These are phyloP conservation scores for Mycoemilia scoparia DNA, from an alignment of 192 early-diverging fungal species.

Conservation along the genomic window DNA sequence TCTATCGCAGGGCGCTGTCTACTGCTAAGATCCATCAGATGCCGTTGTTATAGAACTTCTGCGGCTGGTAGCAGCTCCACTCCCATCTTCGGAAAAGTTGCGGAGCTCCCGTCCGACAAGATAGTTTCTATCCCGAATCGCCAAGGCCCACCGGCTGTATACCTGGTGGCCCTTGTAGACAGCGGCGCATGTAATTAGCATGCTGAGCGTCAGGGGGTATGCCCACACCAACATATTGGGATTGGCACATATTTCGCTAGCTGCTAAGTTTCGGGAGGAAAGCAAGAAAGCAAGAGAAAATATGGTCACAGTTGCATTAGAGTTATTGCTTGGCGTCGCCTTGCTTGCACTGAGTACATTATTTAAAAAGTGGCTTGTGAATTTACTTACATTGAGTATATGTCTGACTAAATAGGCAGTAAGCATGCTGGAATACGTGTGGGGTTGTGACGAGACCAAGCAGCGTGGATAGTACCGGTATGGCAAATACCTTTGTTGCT, in stretches of 20 bases:
- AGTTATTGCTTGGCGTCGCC: no score
- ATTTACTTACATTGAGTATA: no score
- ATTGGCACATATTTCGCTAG: slow-evolving; percentile 1
- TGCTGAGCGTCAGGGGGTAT: slow-evolving; percentile 5
- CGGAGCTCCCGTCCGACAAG: slow-evolving; percentile 69
- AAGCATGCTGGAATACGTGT: no score
- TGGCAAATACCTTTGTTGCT: slow-evolving; percentile 7
- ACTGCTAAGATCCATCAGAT: no score
- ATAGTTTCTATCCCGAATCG: slow-evolving; percentile 67
- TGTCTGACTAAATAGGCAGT: no score
- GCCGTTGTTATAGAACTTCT: no score
- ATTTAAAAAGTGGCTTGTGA: no score
- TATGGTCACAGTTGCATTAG: not conserved
- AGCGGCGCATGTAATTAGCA: slow-evolving; percentile 4
- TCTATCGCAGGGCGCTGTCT: no score
- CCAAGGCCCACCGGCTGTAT: slow-evolving; percentile 51
- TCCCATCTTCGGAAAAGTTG: no score
- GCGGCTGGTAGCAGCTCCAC: no score
- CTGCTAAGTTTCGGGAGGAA: no score
- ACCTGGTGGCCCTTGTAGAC: slow-evolving; percentile 10
- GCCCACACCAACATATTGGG: slow-evolving; percentile 11
- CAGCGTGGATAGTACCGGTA: slow-evolving; percentile 5
- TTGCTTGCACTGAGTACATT: no score
- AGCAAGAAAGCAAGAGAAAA: slow-evolving; percentile 7
- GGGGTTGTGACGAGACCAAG: slow-evolving; percentile 3